Percentiles rank a stretch among this genome's conserved stretches.
These are phyloP conservation scores for Chaetomium strumarium DNA, from an alignment of 2,329 filamentous ascomycete species.

Conservation along the genomic window DNA sequence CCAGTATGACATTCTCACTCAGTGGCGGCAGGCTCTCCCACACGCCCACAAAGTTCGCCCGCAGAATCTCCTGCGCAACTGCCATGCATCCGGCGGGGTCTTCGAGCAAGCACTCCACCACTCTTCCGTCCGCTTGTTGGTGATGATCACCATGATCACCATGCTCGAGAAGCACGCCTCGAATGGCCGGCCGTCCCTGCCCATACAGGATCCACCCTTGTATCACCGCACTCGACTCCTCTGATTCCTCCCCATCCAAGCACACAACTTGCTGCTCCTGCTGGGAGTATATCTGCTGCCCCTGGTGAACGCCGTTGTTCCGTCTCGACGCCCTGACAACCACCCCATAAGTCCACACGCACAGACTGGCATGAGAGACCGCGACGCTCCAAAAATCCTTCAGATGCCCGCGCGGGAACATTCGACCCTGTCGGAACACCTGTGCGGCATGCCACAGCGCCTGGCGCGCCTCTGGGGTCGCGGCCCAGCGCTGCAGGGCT, in stretches of 20 bases:
- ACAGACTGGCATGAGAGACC: conserved; percentile 62
- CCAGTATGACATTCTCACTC: conserved; percentile 59
- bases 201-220: conserved; percentile 53
- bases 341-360: conserved; percentile 65
- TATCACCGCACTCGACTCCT: conserved; percentile 42
- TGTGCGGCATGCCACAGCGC: conserved; percentile 65
- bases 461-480: conserved; percentile 48
- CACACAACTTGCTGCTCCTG: conserved; percentile 33
- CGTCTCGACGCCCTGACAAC: conserved; percentile 32
- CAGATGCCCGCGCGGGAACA: conserved; percentile 47
- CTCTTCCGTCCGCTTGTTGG: conserved; percentile 8
- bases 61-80: conserved; percentile 50
- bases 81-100: conserved; percentile 56
- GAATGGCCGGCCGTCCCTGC: conserved; percentile 48
- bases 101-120: conserved; percentile 39
- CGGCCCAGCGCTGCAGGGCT: conserved; percentile 53
- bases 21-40: conserved; percentile 49
- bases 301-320: neutral
- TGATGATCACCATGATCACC: conserved; percentile 14
- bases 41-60: conserved; percentile 42
- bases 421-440: conserved; percentile 53
- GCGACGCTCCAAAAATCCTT: conserved; percentile 63
- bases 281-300: too few relatives aligned
- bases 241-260: conserved; percentile 51
- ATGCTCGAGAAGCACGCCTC: neutral